Conservation (phyloP, 2,329 filamentous ascomycete genomes). For the Penicillium digitatum region DNA sequence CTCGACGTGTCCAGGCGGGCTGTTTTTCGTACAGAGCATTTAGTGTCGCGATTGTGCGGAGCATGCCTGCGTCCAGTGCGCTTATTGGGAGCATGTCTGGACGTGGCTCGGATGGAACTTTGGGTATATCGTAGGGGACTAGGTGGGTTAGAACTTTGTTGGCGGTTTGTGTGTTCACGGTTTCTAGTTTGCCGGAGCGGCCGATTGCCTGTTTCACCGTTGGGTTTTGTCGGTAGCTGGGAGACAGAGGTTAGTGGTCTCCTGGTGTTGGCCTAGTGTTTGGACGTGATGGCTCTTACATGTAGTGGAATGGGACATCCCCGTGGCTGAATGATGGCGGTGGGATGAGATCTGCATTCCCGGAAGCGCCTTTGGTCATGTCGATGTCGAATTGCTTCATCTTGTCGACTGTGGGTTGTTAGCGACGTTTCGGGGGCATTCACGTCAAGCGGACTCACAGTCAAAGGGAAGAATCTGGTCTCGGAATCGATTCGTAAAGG, state of each 20-base stretch:
- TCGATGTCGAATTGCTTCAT: conserved; percentile 65
- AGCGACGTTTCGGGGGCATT: not conserved
- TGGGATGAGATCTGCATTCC: conserved; percentile 68
- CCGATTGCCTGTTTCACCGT: conserved; percentile 63
- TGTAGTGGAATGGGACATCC: conserved; percentile 65
- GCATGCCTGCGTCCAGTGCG: conserved; percentile 55
- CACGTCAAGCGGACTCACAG: conserved; percentile 48
- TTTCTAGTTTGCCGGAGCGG: conserved; percentile 56
- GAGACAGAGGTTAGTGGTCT: conserved; percentile 17
- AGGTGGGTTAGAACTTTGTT: conserved; percentile 58
- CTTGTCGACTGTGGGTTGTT: conserved; percentile 46
- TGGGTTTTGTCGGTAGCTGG: conserved; percentile 78
- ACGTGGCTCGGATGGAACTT: conserved; percentile 59
- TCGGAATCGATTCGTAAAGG: conserved; percentile 67
- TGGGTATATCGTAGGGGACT: conserved; percentile 58
- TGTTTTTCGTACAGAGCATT: conserved; percentile 64
- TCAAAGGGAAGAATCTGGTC: conserved; percentile 68
- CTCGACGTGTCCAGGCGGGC: conserved; percentile 82
- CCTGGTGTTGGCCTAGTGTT: not conserved
- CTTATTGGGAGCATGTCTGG: conserved; percentile 52
- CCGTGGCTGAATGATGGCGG: conserved; percentile 74
- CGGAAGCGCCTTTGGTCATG: conserved; percentile 56
- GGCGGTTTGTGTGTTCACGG: conserved; percentile 55
- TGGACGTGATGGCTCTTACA: conserved; percentile 30
- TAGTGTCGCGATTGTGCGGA: conserved; percentile 61